phyloP scores from a whole-genome alignment of 2,329 filamentous ascomycete species.

The Hymenoscyphus occultus region DNA sequence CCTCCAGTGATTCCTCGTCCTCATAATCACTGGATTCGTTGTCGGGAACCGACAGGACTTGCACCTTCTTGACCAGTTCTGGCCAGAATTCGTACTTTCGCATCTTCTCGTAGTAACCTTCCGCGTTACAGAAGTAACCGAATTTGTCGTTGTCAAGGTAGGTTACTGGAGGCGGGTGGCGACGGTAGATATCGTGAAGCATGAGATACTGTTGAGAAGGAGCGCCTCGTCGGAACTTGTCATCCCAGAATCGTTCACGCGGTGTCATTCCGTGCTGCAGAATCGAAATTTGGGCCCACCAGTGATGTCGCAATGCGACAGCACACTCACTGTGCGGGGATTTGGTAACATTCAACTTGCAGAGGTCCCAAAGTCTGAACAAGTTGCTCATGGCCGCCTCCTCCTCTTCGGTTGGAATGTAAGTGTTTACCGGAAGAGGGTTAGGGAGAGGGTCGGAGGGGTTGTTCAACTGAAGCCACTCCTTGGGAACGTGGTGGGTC shows the following conservation, averaged over 20 bases:
- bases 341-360: not conserved
- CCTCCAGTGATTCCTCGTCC: not conserved
- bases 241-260: not conserved
- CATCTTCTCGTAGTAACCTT: not conserved
- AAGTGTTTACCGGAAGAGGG: no score
- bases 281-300: not conserved
- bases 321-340: not conserved
- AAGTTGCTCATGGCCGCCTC: not conserved
- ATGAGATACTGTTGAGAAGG: no score
- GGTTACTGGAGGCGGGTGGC: no score
- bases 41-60: not conserved
- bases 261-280: not conserved
- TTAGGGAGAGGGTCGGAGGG: no score
- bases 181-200: no score
- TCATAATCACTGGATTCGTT: not conserved
- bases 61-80: not conserved
- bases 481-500: no score
- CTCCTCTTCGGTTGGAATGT: no score
- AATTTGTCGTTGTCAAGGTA: no score
- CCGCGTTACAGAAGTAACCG: no score
- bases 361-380: no score
- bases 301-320: not conserved
- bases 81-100: not conserved
- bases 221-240: no score
- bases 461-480: no score